Conservation (phyloP, 2,329 filamentous ascomycete species). For the Plectosphaerella cucumerina region DNA sequence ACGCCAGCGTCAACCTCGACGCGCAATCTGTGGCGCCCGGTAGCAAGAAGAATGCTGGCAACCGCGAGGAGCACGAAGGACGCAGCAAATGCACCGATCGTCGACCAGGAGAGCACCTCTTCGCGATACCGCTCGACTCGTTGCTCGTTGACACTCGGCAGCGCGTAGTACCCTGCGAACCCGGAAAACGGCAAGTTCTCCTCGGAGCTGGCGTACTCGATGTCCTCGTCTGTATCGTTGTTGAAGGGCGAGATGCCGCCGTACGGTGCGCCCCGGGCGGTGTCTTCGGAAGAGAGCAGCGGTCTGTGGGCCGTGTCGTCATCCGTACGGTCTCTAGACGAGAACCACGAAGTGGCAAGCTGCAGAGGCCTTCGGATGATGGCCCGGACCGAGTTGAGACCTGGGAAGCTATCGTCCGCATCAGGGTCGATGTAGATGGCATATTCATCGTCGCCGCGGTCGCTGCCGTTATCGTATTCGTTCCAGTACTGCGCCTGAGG, state of each 20-base stretch:
- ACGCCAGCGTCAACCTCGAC: constrained; percentile 73
- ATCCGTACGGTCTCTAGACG: constrained; percentile 10
- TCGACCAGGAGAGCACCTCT: constrained; percentile 49
- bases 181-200: constrained; percentile 40
- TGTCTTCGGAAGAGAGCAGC: background rate
- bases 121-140: constrained; percentile 47
- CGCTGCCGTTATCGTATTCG: constrained; percentile 80
- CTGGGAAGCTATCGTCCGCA: constrained; percentile 55
- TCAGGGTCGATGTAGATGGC: constrained; percentile 73
- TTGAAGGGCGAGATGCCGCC: constrained; percentile 16
- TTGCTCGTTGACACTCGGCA: constrained; percentile 49
- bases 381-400: constrained; percentile 55
- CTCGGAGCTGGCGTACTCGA: constrained; percentile 50
- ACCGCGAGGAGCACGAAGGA: constrained; percentile 62
- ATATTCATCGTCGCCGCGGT: constrained; percentile 54
- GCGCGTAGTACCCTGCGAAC: constrained; percentile 50
- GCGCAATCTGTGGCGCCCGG: constrained; percentile 62
- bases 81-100: constrained; percentile 50
- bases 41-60: constrained; percentile 60
- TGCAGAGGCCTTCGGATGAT: constrained; percentile 45
- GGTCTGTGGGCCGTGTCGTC: background rate
- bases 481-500: constrained; percentile 65
- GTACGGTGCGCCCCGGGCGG: constrained; percentile 5
- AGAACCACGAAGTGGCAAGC: constrained; percentile 49
- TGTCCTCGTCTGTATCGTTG: constrained; percentile 39